Percentiles rank a stretch among this genome's conserved stretches.
phyloP scores from a whole-genome alignment of 345 rosid genomes.

The Ailanthus altissimus region DNA sequence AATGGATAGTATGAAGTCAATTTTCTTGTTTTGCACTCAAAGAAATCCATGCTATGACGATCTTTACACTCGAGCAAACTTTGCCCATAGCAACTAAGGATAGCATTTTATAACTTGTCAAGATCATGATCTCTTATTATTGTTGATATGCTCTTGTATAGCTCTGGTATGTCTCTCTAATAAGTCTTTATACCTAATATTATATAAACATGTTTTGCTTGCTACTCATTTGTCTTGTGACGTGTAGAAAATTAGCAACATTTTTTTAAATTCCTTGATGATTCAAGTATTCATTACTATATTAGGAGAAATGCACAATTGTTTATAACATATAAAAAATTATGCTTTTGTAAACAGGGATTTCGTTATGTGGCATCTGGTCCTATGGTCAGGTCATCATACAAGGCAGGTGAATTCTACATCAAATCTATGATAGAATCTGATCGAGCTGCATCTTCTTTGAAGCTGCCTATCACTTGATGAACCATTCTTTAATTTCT shows the following conservation, averaged over 20 bases:
- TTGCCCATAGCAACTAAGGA: not conserved
- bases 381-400: constrained; percentile 98
- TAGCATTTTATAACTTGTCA: not conserved
- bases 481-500: not conserved
- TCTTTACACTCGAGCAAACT: not conserved
- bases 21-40: not conserved
- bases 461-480: constrained; percentile 31
- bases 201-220: not conserved
- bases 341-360: constrained; percentile 55
- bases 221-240: not conserved
- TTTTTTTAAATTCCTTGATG: not conserved
- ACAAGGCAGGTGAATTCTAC: constrained; percentile 98
- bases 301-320: not conserved
- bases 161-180: no score
- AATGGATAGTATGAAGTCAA: not conserved
- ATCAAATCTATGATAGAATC: constrained; percentile 96
- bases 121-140: not conserved
- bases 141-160: no score
- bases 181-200: not conserved
- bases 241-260: not conserved
- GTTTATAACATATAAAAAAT: not conserved
- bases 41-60: not conserved
- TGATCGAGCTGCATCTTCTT: constrained; percentile 67
- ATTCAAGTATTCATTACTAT: not conserved
- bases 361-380: constrained; percentile 98